Evolutionary conservation across 2,329 filamentous ascomycete genomes (phyloP).

Genomic region (Podosphaera aphanis): DNA sequence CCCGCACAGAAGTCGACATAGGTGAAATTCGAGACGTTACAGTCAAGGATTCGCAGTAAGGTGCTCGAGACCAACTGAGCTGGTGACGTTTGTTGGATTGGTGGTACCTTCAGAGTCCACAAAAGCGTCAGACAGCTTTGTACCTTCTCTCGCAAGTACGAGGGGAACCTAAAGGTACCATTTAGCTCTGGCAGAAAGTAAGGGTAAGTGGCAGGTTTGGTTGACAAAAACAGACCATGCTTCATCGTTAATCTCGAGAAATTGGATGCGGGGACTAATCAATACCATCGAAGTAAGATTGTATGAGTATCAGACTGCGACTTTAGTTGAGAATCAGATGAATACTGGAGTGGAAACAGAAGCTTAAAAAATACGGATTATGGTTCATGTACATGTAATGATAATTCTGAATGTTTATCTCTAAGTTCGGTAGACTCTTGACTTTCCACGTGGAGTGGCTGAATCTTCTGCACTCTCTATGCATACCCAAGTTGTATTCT

Average conservation of each 20-base stretch:
- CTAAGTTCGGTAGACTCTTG: no score
- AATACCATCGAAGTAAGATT: constrained; percentile 24
- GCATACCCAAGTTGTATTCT: no score
- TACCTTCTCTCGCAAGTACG: constrained; percentile 37
- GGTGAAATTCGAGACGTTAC: constrained; percentile 27
- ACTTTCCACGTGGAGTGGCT: no score
- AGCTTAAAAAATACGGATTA: no score
- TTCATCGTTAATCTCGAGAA: constrained; percentile 46
- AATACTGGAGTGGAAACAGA: no score
- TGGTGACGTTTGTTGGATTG: constrained; percentile 32
- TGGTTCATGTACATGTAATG: no score
- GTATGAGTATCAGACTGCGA: no score
- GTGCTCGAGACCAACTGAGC: constrained; percentile 35
- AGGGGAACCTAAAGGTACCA: constrained; percentile 31
- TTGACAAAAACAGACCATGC: constrained; percentile 28
- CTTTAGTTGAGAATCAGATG: no score
- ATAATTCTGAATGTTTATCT: no score
- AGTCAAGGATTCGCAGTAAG: constrained; percentile 27
- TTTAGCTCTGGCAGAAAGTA: neutral
- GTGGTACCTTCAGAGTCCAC: constrained; percentile 36
- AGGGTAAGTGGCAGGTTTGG: neutral
- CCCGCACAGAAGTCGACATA: constrained; percentile 60
- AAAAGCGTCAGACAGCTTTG: constrained; percentile 40
- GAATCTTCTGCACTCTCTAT: no score
- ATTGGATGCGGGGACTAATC: constrained; percentile 32